Base-by-base conservation (phyloP, 116 monocot genomes). In the Zostera marina region DNA sequence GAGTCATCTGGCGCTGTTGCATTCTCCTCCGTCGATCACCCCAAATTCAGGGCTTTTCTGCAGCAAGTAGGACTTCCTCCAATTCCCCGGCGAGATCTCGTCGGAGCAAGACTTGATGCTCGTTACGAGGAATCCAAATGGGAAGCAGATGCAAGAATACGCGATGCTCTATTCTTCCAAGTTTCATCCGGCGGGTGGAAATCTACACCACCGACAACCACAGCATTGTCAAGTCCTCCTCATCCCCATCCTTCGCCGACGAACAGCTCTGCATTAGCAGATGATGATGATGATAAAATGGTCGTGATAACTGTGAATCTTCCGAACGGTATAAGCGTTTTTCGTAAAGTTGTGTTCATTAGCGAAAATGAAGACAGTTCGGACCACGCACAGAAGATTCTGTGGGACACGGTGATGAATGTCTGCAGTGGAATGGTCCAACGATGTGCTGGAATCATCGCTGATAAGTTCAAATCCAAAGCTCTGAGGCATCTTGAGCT, bases 131-230 rank as follows among this genome's bases (percentile, higher is more conserved):
- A 77, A 10, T 82, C 72, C 20, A 44, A 41, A 5, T 65, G 57
- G 4, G 85, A 82, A 26, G 69, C 89, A 10, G 74, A 78, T 41
- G 75, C 66, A 40, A 79, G 85, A 59, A 70, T 84, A 11, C 79
- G 64, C 9, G 89, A 89, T 43, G 79, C 89, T 14, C 64, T 70
- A 42, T 88, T 89, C 70, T 96, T 85, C 64, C 96, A 96, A 78
- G 69, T 96, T 44, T 71, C 82, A 46, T 71, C 77, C 39, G 72
- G 70, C 22, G 89, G 96, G 15, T 89, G 96, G 96, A 70, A 63
- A 32, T 32, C 32, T n/a, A 24, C 62, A 8, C 8, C 5, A 3
- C 2, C 61, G 8, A 47, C 9, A n/a, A 47, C 21, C 3, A 14
- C 32, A 4, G 41, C 52, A 12, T 12, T 49, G 41, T 10, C 62